Base-by-base conservation (phyloP, 495 filamentous ascomycete species). In the Penicillium chermesinum region DNA sequence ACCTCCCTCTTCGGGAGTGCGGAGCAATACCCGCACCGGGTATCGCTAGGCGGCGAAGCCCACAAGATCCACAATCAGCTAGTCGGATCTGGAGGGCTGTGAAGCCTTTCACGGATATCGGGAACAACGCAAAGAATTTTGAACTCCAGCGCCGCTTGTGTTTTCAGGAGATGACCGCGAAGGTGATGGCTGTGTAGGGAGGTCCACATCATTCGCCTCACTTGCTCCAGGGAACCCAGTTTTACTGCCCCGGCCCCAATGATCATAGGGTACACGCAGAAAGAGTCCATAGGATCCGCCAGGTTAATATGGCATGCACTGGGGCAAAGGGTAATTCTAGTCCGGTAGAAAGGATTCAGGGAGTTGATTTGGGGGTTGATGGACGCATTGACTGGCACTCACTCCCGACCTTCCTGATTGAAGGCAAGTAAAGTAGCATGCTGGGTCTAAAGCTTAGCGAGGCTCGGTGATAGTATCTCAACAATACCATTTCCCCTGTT, bases 11-110 rank as follows among this genome's bases (percentile, higher is more conserved):
- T 44, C 21, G 41, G 15, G 21, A 40, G 37, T 48, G 49, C 56
- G 56, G 59, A 59, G 52, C 30, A 50, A 44, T 54, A 49, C 40
- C 49, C 41, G 30, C 49, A 59, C 55, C 22, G 48, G 52, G 48
- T 50, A 50, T 51, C 38, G 40, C 41, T 40, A 46, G 16, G 38
- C 52, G 41, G 46, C 4, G 34, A 47, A 34, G 46, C 25, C 10
- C 10, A 10, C 25, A 30, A 5, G 25, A 30, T 30, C 25, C 25
- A 30, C 25, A 30, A 4, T 10, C 4, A 30, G 25, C 25, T 30
- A 30, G 25, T 30, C 25, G 25, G 25, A 10, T 5, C 5, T 10
- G 25, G 25, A 30, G 4, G 25, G 10, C 5, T 10, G 10, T 4
- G 10, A 30, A 30, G 25, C 5, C 10, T 5, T 5, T 30, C 25